A percentile compares a stretch with the other conserved stretches of the same genome.
Evolutionary conservation across 305 asterid genomes (phyloP).

Genomic region (Fraxinus xanthoxyloides): DNA sequence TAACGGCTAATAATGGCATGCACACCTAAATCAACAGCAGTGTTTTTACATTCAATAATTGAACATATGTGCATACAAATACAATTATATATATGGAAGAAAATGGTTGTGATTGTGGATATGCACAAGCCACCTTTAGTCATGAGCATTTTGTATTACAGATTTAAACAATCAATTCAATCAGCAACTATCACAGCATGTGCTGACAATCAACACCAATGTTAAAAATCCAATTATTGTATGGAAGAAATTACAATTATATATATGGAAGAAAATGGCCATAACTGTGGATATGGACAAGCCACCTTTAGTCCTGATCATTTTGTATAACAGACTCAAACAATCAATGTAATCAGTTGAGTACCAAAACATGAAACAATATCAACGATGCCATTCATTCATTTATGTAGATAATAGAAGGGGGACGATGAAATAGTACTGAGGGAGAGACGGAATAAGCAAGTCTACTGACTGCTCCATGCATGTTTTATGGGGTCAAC

Average conservation of each 20-base stretch:
- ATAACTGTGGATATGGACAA: neutral
- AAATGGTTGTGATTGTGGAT: neutral
- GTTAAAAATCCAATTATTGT: neutral
- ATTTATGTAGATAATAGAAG: neutral
- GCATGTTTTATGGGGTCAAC: neutral
- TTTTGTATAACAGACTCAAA: neutral
- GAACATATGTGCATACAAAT: neutral
- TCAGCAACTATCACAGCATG: neutral
- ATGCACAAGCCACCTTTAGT: neutral
- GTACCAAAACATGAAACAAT: neutral
- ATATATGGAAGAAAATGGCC: neutral
- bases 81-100: neutral
- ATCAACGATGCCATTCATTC: neutral
- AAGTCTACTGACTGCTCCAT: neutral
- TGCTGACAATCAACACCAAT: neutral
- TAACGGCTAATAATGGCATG: neutral
- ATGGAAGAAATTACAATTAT: neutral
- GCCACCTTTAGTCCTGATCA: neutral
- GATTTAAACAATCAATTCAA: constrained; percentile 7
- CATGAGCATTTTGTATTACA: neutral
- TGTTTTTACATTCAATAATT: neutral
- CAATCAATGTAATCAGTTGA: neutral
- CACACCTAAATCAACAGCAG: neutral
- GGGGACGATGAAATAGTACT: neutral
- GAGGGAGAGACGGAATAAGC: neutral